These are phyloP conservation scores for Cladophialophora psammophila DNA, from an alignment of 2,329 filamentous ascomycete species.

Conservation along the genomic window DNA sequence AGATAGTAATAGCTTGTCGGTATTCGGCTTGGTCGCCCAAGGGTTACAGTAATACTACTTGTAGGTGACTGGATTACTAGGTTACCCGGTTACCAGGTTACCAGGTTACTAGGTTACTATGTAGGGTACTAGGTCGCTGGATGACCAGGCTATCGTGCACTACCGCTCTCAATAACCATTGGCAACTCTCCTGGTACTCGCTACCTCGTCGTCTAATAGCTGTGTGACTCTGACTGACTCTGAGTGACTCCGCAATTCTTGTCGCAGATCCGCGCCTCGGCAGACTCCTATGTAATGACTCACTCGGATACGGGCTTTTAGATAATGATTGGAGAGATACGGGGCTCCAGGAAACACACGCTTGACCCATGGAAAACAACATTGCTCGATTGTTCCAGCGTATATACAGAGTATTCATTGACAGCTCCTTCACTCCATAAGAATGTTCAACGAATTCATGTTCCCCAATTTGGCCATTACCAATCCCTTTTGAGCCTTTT, in stretches of 20 bases:
- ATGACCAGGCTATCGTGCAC: background rate
- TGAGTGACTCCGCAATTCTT: background rate
- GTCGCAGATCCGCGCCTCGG: background rate
- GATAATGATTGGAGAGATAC: background rate
- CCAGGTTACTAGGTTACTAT: no score
- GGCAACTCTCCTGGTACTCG: background rate
- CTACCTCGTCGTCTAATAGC: no score
- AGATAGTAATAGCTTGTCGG: no score
- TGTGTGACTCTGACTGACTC: no score
- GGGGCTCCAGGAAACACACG: background rate
- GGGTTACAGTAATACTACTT: no score
- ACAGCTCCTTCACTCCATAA: background rate
- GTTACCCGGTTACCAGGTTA: no score
- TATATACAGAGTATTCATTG: background rate
- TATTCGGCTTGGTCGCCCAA: no score
- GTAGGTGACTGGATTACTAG: no score
- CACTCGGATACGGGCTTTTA: background rate
- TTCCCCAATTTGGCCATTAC: background rate
- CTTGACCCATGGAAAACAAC: background rate
- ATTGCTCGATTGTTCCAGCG: background rate
- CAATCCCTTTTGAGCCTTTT: slow-evolving; percentile 6
- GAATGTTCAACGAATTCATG: background rate
- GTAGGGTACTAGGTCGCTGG: no score
- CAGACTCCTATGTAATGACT: background rate
- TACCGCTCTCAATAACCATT: background rate